Percentiles rank a stretch among this genome's conserved stretches.
Conservation (phyloP, 768 basidiomycete species). For the Pleurotus salmoneostramineus region DNA sequence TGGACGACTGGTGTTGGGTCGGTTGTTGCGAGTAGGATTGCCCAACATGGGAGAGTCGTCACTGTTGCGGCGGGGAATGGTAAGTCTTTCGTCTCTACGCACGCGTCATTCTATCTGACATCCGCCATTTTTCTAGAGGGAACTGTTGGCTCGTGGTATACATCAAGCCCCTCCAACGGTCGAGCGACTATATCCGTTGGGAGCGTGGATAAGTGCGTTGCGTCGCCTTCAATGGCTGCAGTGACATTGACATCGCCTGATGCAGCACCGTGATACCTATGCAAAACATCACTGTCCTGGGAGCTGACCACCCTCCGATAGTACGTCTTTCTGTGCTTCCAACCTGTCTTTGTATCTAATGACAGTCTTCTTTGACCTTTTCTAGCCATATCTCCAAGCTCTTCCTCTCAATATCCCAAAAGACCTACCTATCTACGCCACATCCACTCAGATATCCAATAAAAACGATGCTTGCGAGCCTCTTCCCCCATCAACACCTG, state of each 20-base stretch:
- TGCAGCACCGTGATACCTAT: constrained; percentile 49
- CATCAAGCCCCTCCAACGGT: constrained; percentile 32
- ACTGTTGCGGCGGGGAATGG: constrained; percentile 43
- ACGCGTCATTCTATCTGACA: not conserved
- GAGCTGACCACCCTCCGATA: constrained; percentile 43
- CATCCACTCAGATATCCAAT: constrained; percentile 49
- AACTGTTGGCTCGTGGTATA: constrained; percentile 40
- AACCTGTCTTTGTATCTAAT: not conserved
- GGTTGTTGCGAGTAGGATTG: constrained; percentile 43
- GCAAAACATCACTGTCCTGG: constrained; percentile 50
- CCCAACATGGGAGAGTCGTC: constrained; percentile 40
- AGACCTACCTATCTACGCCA: constrained; percentile 52
- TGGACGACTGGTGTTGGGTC: constrained; percentile 41
- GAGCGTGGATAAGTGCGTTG: constrained; percentile 23
- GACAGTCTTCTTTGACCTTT: not conserved
- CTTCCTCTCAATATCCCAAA: constrained; percentile 42
- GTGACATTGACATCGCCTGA: not conserved
- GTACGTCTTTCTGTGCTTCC: constrained; percentile 5
- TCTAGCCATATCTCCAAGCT: constrained; percentile 43
- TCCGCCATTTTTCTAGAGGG: constrained; percentile 18
- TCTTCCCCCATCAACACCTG: constrained; percentile 46
- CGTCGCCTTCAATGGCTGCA: not conserved
- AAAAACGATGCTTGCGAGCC: constrained; percentile 57
- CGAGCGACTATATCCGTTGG: constrained; percentile 35
- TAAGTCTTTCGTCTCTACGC: not conserved